Evolutionary conservation across 768 basidiomycete species (phyloP).

Genomic region (Rhizopogon salebrosus): DNA sequence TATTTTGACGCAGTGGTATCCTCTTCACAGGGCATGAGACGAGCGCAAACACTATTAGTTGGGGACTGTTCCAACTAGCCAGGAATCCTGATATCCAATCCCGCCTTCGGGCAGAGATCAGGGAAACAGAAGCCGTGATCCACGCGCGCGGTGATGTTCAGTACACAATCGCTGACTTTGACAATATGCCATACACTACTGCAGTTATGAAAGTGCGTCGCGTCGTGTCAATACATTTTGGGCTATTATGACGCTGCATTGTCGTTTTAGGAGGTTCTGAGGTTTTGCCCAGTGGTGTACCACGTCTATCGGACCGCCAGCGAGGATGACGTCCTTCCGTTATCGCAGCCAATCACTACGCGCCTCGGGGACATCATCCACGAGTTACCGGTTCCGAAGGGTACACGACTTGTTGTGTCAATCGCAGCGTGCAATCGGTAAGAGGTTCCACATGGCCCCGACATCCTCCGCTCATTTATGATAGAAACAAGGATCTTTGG

Average conservation of each 20-base stretch:
- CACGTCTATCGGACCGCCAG: conserved; percentile 46
- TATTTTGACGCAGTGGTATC: conserved; percentile 31
- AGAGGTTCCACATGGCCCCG: not conserved
- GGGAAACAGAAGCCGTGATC: conserved; percentile 13
- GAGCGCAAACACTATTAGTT: conserved; percentile 51
- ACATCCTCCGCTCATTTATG: not conserved
- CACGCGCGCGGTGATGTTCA: conserved; percentile 32
- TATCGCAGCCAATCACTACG: conserved; percentile 47
- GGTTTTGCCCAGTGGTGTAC: conserved; percentile 45
- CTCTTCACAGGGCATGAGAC: conserved; percentile 56
- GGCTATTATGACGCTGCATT: not conserved
- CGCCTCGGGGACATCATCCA: conserved; percentile 37
- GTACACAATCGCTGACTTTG: conserved; percentile 40
- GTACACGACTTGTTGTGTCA: conserved; percentile 46
- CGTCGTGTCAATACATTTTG: not conserved
- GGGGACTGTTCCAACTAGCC: conserved; percentile 61
- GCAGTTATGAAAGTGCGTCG: conserved; percentile 38
- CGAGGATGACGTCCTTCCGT: conserved; percentile 53
- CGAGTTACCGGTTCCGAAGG: conserved; percentile 44
- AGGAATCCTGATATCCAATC: conserved; percentile 54
- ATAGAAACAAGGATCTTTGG: conserved; percentile 24
- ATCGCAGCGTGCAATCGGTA: conserved; percentile 54
- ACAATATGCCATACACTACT: conserved; percentile 44
- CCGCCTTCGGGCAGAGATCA: conserved; percentile 57
- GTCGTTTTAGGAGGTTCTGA: conserved; percentile 37